Conservation (phyloP, 2,329 filamentous ascomycete genomes). For the Zopfia rhizophila region DNA sequence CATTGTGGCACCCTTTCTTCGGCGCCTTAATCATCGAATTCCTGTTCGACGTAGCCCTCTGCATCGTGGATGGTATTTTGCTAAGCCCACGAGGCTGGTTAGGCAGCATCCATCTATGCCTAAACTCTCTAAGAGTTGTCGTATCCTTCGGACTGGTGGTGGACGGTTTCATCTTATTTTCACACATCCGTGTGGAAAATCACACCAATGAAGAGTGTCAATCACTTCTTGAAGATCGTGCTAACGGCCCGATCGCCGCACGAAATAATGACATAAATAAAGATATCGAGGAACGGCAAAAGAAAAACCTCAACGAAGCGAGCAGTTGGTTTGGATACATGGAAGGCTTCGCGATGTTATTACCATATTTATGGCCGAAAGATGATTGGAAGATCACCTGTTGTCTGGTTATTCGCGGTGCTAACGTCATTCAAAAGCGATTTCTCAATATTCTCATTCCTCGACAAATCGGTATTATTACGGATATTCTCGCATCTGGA, state of each 20-base stretch:
- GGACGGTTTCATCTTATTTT: constrained; percentile 33
- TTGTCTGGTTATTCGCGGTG: constrained; percentile 71
- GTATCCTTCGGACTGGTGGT: constrained; percentile 38
- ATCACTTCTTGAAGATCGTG: constrained; percentile 63
- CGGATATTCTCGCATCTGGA: constrained; percentile 71
- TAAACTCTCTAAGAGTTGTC: constrained; percentile 33
- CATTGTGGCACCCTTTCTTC: constrained; percentile 48
- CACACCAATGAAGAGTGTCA: constrained; percentile 67
- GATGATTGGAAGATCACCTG: constrained; percentile 73
- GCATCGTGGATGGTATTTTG: constrained; percentile 33
- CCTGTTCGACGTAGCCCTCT: constrained; percentile 42
- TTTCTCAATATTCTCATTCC: constrained; percentile 80
- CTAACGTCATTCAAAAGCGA: constrained; percentile 75
- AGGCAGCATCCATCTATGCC: no score
- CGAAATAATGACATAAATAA: constrained; percentile 61
- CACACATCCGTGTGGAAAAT: constrained; percentile 42
- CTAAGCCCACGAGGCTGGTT: no score
- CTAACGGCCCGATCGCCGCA: constrained; percentile 51
- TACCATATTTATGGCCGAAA: constrained; percentile 82
- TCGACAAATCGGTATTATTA: constrained; percentile 82
- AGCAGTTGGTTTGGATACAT: constrained; percentile 82
- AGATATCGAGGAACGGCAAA: constrained; percentile 63
- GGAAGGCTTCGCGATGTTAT: constrained; percentile 77
- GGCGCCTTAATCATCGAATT: constrained; percentile 46
- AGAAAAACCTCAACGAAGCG: constrained; percentile 75